Percentiles rank a stretch among this genome's conserved stretches.
Evolutionary conservation across 73 alveolate genomes (phyloP).

Genomic region (Paraurostyla sp.): DNA sequence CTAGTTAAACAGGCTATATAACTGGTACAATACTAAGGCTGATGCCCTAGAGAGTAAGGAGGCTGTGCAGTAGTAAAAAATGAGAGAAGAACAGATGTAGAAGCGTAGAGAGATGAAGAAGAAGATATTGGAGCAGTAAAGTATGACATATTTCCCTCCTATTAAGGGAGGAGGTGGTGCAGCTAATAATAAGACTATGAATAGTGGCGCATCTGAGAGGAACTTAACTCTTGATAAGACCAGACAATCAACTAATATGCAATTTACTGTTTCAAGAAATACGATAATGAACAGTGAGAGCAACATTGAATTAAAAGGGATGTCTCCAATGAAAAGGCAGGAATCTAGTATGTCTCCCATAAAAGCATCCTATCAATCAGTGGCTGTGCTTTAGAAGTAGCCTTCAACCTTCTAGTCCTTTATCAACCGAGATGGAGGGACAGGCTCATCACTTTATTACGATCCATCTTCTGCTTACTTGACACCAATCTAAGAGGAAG

Average conservation of each 20-base stretch:
- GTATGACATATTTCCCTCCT: constrained; percentile 54
- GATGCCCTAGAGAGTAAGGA: constrained; percentile 48
- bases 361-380: constrained; percentile 44
- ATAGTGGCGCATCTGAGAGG: constrained; percentile 2
- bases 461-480: neutral
- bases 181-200: neutral
- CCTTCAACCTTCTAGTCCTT: neutral
- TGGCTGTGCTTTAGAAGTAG: neutral
- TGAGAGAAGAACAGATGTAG: constrained; percentile 43
- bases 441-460: neutral
- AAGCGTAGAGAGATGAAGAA: constrained; percentile 11
- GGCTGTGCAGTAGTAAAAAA: constrained; percentile 3
- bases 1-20: neutral
- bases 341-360: constrained; percentile 1
- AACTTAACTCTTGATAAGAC: neutral
- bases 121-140: constrained; percentile 3
- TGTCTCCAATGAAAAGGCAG: neutral
- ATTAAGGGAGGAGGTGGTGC: neutral
- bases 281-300: constrained; percentile 12
- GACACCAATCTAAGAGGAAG: constrained; percentile 23
- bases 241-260: constrained; percentile 19
- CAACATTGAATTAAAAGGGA: neutral
- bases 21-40: constrained; percentile 33
- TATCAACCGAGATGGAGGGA: constrained; percentile 27
- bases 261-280: constrained; percentile 10